Conservation (phyloP, 2,329 filamentous ascomycete genomes). For the Aureobasidium mangrovei region DNA sequence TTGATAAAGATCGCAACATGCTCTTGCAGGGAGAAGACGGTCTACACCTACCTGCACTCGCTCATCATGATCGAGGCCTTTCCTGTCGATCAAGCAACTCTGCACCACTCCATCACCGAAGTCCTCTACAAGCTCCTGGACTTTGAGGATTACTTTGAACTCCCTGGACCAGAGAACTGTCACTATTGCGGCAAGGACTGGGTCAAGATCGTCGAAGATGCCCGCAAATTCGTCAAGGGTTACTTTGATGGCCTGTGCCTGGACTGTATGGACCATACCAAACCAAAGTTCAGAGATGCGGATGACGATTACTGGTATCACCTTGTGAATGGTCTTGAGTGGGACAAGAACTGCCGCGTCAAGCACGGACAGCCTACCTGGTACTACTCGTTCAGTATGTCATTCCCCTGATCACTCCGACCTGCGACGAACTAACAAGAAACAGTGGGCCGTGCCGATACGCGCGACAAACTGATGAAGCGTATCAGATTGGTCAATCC, state of each 20-base stretch:
- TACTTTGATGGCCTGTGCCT: constrained; percentile 28
- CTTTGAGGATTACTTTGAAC: not conserved
- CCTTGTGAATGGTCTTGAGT: constrained; percentile 16
- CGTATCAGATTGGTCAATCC: not conserved
- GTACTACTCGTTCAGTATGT: constrained; percentile 23
- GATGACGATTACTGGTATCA: constrained; percentile 23
- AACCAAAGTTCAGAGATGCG: constrained; percentile 12
- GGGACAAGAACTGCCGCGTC: constrained; percentile 24
- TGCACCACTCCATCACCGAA: not conserved
- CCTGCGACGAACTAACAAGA: not conserved
- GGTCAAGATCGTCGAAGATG: not conserved
- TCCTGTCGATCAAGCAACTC: not conserved
- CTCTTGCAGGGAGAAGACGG: not conserved
- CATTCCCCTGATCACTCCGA: not conserved
- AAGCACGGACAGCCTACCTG: constrained; percentile 24
- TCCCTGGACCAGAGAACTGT: not conserved
- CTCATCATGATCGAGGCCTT: not conserved
- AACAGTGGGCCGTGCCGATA: not conserved
- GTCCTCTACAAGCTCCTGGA: not conserved
- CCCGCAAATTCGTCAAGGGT: not conserved
- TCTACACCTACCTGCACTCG: not conserved
- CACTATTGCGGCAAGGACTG: not conserved
- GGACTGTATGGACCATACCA: constrained; percentile 24
- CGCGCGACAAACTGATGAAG: not conserved
- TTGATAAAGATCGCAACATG: not conserved